These are phyloP conservation scores for Chlamydomonas reinhardtii DNA, from an alignment of 163 green algal genomes.

Conservation along the genomic window DNA sequence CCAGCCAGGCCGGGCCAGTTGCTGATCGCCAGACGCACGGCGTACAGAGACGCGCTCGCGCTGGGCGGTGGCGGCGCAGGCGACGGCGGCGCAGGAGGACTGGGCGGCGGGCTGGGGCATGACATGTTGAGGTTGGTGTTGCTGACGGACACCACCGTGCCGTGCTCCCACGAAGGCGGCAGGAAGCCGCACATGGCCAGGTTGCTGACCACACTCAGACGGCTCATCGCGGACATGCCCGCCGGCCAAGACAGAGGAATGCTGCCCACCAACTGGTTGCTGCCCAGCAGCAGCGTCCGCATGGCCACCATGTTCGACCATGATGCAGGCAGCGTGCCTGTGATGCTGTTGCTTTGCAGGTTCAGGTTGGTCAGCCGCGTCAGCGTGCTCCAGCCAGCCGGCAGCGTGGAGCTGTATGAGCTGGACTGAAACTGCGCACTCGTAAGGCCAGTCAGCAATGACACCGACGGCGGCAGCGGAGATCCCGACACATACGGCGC, in stretches of 20 bases:
- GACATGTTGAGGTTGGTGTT: background rate
- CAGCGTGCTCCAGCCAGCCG: background rate
- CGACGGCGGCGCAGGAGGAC: background rate
- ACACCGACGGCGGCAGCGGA: background rate
- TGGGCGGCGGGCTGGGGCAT: no score
- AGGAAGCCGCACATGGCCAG: constrained; percentile 2
- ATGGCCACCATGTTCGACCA: background rate
- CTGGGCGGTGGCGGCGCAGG: background rate
- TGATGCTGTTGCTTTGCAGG: constrained; percentile 9
- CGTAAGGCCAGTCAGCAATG: background rate
- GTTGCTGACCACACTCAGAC: background rate
- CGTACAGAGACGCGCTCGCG: background rate
- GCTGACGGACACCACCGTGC: background rate
- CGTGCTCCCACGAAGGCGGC: background rate
- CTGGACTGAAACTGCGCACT: background rate
- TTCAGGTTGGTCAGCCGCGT: background rate
- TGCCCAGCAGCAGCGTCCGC: background rate
- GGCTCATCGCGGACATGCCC: background rate
- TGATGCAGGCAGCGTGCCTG: background rate
- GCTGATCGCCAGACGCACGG: background rate
- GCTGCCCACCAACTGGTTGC: background rate
- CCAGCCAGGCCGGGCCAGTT: background rate
- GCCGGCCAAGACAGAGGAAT: background rate
- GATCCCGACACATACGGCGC: background rate
- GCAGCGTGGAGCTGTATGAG: background rate